phyloP scores from a whole-genome alignment of 1,284 basidiomycete species.

The Trametes versicolor region DNA sequence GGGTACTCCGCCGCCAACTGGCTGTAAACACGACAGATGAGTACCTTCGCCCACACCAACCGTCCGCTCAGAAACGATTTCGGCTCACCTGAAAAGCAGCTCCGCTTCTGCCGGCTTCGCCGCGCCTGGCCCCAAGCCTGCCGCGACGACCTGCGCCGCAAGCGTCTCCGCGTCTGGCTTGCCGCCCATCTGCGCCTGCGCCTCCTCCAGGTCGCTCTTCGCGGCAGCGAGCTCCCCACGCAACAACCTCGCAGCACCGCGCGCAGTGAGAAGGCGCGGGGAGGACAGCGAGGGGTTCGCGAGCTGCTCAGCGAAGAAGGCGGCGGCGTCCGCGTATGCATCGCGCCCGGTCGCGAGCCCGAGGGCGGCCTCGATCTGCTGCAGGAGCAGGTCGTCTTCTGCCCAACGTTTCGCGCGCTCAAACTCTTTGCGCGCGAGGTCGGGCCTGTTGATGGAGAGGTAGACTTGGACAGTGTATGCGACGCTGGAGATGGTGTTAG shows the following conservation, averaged over 20 bases:
- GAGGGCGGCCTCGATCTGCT: constrained; percentile 90
- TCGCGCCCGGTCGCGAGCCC: constrained; percentile 84
- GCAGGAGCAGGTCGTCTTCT: constrained; percentile 90
- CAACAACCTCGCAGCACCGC: constrained; percentile 86
- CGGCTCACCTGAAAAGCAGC: constrained; percentile 71
- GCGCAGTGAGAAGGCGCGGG: constrained; percentile 80
- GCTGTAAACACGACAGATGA: constrained; percentile 48
- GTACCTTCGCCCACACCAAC: constrained; percentile 3
- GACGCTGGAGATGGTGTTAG: constrained; percentile 60
- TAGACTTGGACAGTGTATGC: constrained; percentile 87
- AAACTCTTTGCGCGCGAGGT: constrained; percentile 88
- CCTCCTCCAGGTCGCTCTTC: constrained; percentile 86
- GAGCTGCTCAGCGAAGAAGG: constrained; percentile 94
- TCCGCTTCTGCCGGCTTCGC: constrained; percentile 69
- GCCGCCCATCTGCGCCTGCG: constrained; percentile 63
- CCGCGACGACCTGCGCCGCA: constrained; percentile 74
- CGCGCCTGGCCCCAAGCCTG: constrained; percentile 60
- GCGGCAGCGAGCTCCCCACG: constrained; percentile 86
- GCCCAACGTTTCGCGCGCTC: constrained; percentile 85
- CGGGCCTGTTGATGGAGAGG: constrained; percentile 84
- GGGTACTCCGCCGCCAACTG: constrained; percentile 68
- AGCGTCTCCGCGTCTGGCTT: constrained; percentile 73
- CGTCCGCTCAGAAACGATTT: constrained; percentile 12
- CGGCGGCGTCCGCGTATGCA: constrained; percentile 73
- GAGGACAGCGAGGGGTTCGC: constrained; percentile 86